Percentiles rank a stretch among this genome's conserved stretches.
Conservation (phyloP, 345 rosid genomes). For the Salix brachista region DNA sequence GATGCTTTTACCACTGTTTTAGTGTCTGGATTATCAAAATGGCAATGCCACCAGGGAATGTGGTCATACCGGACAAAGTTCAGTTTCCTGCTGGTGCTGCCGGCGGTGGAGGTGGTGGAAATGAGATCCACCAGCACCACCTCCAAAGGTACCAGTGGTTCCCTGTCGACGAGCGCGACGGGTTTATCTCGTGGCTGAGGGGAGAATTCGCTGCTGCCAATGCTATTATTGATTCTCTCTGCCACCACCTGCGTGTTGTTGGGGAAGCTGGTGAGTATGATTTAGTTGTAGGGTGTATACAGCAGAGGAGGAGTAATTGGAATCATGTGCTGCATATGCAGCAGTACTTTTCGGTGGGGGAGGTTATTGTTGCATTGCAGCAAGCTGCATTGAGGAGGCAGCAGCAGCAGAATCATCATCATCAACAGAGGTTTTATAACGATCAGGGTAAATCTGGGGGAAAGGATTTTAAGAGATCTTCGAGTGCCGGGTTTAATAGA, state of each 20-base stretch:
- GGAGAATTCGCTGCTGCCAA: slow-evolving; percentile 94
- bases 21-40: slow-evolving; percentile 22
- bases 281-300: slow-evolving; percentile 43
- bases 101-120: slow-evolving; percentile 8
- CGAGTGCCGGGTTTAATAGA: slow-evolving; percentile 39
- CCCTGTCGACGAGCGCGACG: slow-evolving; percentile 66
- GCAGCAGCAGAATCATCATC: slow-evolving; percentile 15
- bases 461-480: slow-evolving; percentile 52
- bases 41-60: slow-evolving; percentile 87
- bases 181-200: slow-evolving; percentile 77
- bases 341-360: slow-evolving; percentile 62
- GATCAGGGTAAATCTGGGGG: slow-evolving; percentile 58
- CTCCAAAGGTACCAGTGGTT: slow-evolving; percentile 46
- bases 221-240: slow-evolving; percentile 73
- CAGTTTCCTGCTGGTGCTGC: slow-evolving; percentile 45
- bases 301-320: slow-evolving; percentile 83
- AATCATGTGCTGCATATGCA: slow-evolving; percentile 72
- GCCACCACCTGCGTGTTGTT: slow-evolving; percentile 54
- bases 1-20: not conserved
- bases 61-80: slow-evolving; percentile 50
- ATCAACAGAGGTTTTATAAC: slow-evolving; percentile 17
- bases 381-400: slow-evolving; percentile 54
- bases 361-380: slow-evolving; percentile 56
- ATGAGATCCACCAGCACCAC: slow-evolving; percentile 38
- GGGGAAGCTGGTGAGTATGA: slow-evolving; percentile 81